A percentile compares a stretch with the other conserved stretches of the same genome.
Evolutionary conservation across 225 moss, liverwort and hornwort genomes (phyloP).

Genomic region (Antitrichia curtipendula): DNA sequence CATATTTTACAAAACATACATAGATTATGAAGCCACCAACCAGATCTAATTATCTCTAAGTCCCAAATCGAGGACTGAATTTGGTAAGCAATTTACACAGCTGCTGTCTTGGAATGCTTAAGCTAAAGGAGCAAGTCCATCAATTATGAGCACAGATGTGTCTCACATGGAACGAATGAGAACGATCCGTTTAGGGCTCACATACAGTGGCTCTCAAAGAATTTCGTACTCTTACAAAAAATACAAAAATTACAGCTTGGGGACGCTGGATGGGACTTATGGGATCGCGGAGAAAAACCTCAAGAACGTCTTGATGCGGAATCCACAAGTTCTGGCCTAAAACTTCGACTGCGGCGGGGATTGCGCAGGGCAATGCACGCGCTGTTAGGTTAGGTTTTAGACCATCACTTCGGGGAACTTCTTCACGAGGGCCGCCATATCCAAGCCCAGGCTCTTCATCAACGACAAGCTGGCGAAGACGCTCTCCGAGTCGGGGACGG

Average conservation of each 20-base stretch:
- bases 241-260: neutral
- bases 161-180: neutral
- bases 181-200: too few relatives aligned
- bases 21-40: neutral
- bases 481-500: conserved; percentile 31
- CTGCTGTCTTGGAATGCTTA: neutral
- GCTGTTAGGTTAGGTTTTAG: conserved; percentile 87
- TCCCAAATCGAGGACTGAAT: neutral
- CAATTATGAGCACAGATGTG: neutral
- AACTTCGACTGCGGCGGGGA: conserved; percentile 78
- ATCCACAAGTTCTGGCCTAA: conserved; percentile 74
- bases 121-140: neutral
- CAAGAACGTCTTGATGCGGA: conserved; percentile 58
- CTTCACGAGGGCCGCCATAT: conserved; percentile 42
- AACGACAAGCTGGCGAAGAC: conserved; percentile 28
- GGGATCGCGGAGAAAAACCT: conserved; percentile 58
- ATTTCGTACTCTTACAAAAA: too few relatives aligned
- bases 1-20: neutral
- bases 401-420: conserved; percentile 71
- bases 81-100: neutral
- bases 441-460: conserved; percentile 35
- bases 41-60: neutral
- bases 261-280: conserved; percentile 59
- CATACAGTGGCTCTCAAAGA: neutral
- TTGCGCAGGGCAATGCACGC: conserved; percentile 69